Percentiles rank a stretch among this genome's conserved stretches.
These are phyloP conservation scores for Yarrowia porcina DNA, from an alignment of 805 yeast genomes.

Conservation along the genomic window DNA sequence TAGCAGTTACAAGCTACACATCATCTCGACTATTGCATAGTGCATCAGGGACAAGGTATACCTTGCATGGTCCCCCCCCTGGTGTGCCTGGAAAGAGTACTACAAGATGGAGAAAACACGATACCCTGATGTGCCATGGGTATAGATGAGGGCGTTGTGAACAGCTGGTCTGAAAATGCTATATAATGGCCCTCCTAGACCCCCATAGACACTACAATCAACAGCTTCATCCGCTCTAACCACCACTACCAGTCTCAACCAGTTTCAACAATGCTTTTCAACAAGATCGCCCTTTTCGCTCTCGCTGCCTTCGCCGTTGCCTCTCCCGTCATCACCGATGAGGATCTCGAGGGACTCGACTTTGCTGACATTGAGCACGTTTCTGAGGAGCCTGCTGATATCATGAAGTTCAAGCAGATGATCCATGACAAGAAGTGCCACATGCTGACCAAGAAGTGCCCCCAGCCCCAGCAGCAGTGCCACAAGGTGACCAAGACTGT, in stretches of 20 bases:
- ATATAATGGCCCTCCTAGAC: neutral
- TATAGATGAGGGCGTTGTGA: too few species aligned
- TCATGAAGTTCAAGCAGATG: slow-evolving; percentile 22
- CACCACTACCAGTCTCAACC: too few species aligned
- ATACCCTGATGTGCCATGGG: neutral
- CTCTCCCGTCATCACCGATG: slow-evolving; percentile 11
- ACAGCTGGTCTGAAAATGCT: neutral
- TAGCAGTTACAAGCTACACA: neutral
- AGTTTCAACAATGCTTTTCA: slow-evolving; percentile 3
- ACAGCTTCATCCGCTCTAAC: neutral
- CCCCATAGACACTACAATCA: neutral
- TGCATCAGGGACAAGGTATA: neutral
- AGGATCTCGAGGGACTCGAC: slow-evolving; percentile 13
- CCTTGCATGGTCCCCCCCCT: neutral
- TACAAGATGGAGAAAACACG: neutral
- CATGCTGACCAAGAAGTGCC: slow-evolving; percentile 14
- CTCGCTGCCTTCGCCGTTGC: slow-evolving; percentile 12
- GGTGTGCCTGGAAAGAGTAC: neutral
- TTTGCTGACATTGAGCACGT: slow-evolving; percentile 8
- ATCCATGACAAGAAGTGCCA: slow-evolving; percentile 17
- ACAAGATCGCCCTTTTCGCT: slow-evolving; percentile 11
- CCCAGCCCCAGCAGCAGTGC: slow-evolving; percentile 20
- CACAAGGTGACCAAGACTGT: slow-evolving; percentile 14
- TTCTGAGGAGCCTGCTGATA: slow-evolving; percentile 15
- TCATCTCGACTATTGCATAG: neutral